Base-by-base conservation (phyloP, 768 basidiomycete species). In the Trametes coccinea region DNA sequence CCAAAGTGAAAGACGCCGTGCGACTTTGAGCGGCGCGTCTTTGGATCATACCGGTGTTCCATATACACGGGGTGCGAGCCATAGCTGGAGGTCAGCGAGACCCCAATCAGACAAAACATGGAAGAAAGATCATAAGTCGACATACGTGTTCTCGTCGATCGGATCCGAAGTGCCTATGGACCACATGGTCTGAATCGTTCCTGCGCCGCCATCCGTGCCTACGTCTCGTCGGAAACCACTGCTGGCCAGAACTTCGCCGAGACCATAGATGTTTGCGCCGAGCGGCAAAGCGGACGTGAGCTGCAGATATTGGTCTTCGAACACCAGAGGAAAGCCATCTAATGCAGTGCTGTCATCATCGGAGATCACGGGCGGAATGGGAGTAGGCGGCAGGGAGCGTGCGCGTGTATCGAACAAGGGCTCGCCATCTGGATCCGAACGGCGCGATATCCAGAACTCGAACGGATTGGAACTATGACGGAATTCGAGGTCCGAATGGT, bases 251-350 rank as follows among this genome's bases (percentile, higher is more conserved):
- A 85, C 83, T 70, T 94, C 90, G 2, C 91, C 89, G 40, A 93
- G 73, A 2, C 92, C 92, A 64, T 92, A 92, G 51, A 93, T 81
- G 65, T 92, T 92, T 2, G 90, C 80, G 39, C 80, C 77, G 6
- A 80, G 70, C 0, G 90, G 88, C 1, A 93, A 75, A 0, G 86
- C 80, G 3, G 88, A 89, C 0, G 88, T 76, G 17, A 93, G 64
- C 80, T 92, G 89, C 22, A 93, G 79, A 69, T 91, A 92, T 67
- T 88, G 87, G 63, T 92, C 84, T 66, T 92, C 90, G 67, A 92
- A 92, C 11, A 93, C 82, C 10, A 93, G 76, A 0, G 85, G 82
- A 59, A 90, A 89, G 0, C 81, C 85, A 58, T 85, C 78, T 16
- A 92, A 75, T 2, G 81, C 80, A 0, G 85, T 86, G 3, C 77